These are phyloP conservation scores for Apiotrichum sp. DNA, from an alignment of 1,284 basidiomycete genomes.

Conservation along the genomic window DNA sequence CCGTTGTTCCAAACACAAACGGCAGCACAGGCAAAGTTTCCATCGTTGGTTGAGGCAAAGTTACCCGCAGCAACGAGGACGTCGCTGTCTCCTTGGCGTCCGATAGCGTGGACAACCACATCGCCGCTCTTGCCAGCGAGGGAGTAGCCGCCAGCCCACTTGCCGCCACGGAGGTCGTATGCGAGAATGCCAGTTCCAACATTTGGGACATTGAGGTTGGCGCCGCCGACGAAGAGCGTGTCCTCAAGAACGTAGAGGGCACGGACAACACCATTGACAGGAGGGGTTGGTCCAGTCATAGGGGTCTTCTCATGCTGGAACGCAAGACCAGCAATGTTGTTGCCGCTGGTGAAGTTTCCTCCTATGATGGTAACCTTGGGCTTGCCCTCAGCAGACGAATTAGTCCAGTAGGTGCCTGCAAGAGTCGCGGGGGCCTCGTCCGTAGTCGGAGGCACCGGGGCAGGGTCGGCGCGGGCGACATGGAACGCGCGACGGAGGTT, in stretches of 20 bases:
- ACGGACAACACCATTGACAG: conserved; percentile 62
- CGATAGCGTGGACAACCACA: conserved; percentile 69
- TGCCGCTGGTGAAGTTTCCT: conserved; percentile 70
- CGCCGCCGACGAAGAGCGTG: conserved; percentile 70
- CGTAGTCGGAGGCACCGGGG: conserved; percentile 48
- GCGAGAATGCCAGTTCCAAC: conserved; percentile 61
- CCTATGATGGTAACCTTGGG: conserved; percentile 65
- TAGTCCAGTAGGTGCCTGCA: conserved; percentile 84
- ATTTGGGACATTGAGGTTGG: conserved; percentile 43
- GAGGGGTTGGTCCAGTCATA: conserved; percentile 54
- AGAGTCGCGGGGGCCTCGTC: conserved; percentile 72
- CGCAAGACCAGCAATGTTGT: conserved; percentile 55
- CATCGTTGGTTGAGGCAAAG: conserved; percentile 64
- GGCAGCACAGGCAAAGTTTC: conserved; percentile 65
- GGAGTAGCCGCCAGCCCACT: conserved; percentile 55
- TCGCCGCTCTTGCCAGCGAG: conserved; percentile 42
- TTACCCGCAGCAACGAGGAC: conserved; percentile 76
- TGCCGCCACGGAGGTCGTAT: conserved; percentile 62
- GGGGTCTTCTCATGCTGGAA: conserved; percentile 61
- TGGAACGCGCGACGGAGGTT: conserved; percentile 28
- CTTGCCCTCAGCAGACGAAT: conserved; percentile 60
- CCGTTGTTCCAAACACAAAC: conserved; percentile 71
- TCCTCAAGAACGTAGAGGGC: conserved; percentile 60
- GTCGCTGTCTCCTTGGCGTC: conserved; percentile 59
- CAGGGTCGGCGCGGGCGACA: conserved; percentile 52